These are phyloP conservation scores for Corynespora cassiicola DNA, from an alignment of 2,329 filamentous ascomycete species.

Conservation along the genomic window DNA sequence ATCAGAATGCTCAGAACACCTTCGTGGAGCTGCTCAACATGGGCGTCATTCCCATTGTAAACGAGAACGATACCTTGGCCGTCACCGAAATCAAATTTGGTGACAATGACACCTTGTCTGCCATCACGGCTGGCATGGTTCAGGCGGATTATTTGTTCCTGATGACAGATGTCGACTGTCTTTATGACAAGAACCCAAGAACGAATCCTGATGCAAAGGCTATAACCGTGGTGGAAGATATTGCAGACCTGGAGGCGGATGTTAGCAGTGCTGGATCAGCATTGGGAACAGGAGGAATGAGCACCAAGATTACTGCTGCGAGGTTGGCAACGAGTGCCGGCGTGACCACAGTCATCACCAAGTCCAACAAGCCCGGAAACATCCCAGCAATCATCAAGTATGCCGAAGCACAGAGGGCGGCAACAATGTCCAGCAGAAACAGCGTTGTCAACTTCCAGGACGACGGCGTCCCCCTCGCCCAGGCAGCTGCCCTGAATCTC, in stretches of 20 bases:
- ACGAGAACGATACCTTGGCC: slow-evolving; percentile 96
- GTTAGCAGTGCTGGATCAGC: slow-evolving; percentile 89
- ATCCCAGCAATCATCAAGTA: slow-evolving; percentile 86
- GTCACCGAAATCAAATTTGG: slow-evolving; percentile 99
- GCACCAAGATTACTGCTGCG: slow-evolving; percentile 94
- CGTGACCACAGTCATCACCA: slow-evolving; percentile 94
- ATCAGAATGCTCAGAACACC: slow-evolving; percentile 95
- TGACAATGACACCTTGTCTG: slow-evolving; percentile 96
- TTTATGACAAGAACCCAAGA: slow-evolving; percentile 95
- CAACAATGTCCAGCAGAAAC: slow-evolving; percentile 32
- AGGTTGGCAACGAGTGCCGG: slow-evolving; percentile 91
- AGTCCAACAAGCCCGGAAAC: slow-evolving; percentile 91
- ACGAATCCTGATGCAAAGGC: slow-evolving; percentile 83
- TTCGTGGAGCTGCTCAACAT: slow-evolving; percentile 88
- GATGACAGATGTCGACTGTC: slow-evolving; percentile 98
- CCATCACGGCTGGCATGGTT: slow-evolving; percentile 96
- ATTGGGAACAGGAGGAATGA: slow-evolving; percentile 94
- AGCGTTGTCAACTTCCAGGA: slow-evolving; percentile 38
- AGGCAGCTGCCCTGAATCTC: slow-evolving; percentile 27
- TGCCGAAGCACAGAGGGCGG: slow-evolving; percentile 68
- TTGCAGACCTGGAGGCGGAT: slow-evolving; percentile 81
- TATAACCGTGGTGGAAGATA: slow-evolving; percentile 92
- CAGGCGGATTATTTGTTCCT: slow-evolving; percentile 96
- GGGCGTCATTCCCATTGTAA: slow-evolving; percentile 97
- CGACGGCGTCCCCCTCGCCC: slow-evolving; percentile 26